Conservation (phyloP, 148 eudicot species). For the Diospyros lotus region DNA sequence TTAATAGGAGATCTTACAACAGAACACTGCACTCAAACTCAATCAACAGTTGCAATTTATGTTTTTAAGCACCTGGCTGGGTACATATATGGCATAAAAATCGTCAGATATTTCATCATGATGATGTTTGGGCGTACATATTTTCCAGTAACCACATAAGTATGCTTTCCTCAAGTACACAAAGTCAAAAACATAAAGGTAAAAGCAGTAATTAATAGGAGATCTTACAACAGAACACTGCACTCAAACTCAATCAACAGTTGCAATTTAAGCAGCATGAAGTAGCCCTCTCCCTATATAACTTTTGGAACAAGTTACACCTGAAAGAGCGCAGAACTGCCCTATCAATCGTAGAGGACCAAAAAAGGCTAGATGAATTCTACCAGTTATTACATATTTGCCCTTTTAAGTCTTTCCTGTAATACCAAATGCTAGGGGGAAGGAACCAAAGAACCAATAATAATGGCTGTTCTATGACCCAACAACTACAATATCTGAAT, state of each 20-base stretch:
- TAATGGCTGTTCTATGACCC: neutral
- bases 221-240: neutral
- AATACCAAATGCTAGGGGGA: neutral
- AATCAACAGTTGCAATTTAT: constrained; percentile 4
- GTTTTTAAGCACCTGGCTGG: no score
- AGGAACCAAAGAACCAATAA: neutral
- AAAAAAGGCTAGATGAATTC: neutral
- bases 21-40: neutral
- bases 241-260: neutral
- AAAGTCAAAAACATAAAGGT: neutral
- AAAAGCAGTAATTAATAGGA: neutral
- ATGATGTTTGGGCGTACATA: neutral
- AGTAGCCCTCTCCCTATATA: neutral
- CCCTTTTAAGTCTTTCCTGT: no score
- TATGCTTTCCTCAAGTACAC: neutral
- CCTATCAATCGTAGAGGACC: neutral
- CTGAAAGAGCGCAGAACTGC: neutral
- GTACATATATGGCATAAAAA: no score
- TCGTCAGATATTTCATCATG: no score
- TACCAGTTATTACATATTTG: neutral
- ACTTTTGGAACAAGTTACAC: neutral
- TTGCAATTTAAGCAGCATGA: neutral
- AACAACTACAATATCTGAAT: neutral
- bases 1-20: neutral
- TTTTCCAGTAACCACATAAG: constrained; percentile 19